Evolutionary conservation across 2,329 filamentous ascomycete genomes (phyloP).

Genomic region (Lecanicillium sp.): DNA sequence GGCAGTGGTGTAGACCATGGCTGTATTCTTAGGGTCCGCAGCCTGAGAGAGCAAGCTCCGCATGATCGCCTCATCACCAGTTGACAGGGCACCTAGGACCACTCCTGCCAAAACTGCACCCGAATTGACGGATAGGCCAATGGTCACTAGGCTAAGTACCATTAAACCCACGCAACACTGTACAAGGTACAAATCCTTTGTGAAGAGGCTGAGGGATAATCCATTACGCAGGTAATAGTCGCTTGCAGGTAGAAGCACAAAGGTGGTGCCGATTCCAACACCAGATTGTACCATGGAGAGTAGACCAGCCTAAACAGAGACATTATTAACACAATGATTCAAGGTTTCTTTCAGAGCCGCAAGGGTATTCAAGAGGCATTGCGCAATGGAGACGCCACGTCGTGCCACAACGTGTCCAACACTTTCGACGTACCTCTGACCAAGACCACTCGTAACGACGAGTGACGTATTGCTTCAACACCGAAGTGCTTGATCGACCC

Average conservation of each 20-base stretch:
- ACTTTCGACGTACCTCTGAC: no score
- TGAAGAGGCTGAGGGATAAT: not conserved
- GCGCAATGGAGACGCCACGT: no score
- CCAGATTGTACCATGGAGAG: not conserved
- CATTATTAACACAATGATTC: no score
- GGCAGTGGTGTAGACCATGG: slow-evolving; percentile 2
- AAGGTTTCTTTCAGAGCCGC: no score
- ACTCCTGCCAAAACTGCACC: not conserved
- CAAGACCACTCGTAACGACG: slow-evolving; percentile 3
- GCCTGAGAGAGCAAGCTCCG: slow-evolving; percentile 3
- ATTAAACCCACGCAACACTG: not conserved
- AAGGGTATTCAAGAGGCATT: no score
- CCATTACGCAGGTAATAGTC: not conserved
- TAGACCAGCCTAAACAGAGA: no score
- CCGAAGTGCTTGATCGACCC: not conserved
- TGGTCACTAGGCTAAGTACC: not conserved
- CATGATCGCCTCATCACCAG: slow-evolving; percentile 3
- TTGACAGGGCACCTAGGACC: not conserved
- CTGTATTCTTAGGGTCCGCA: not conserved
- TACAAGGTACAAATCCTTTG: slow-evolving; percentile 1
- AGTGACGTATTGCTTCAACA: slow-evolving; percentile 2
- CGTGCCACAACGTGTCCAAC: no score
- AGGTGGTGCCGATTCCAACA: not conserved
- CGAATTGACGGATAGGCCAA: not conserved
- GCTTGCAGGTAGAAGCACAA: not conserved